Base-by-base conservation (phyloP, 768 basidiomycete species). In the Trametes cinnabarina region DNA sequence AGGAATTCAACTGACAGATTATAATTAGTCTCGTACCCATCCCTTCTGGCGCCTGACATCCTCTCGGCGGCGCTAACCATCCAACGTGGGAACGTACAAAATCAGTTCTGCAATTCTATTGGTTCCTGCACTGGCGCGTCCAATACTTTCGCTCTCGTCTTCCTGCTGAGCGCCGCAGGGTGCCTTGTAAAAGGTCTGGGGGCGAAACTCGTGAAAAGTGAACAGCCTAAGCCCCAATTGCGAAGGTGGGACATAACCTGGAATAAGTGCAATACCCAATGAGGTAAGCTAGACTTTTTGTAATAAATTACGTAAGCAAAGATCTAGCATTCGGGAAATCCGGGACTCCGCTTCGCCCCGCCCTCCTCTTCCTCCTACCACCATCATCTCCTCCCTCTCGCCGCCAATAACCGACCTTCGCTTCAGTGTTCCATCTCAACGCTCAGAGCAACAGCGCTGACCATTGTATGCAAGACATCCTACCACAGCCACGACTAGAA, bases 401-500 rank as follows among this genome's bases (percentile, higher is more conserved):
- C 17, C 40, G 26, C 40, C 25, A 20, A n/a, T 20, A 10, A 22
- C 35, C 48, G 14, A 19, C 34, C 35, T 26, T 39, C 37, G 15
- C 37, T 15, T 39, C 37, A 39, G 7, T 32, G 30, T 32, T 32
- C 7, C 30, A 32, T 32, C n/a, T 39, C 10, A 39, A 39, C 37
- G 17, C 37, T 14, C 37, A 15, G 14, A 39, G 5, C n/a, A 9
- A 43, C 14, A 23, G 19, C 6, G 28, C 47, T 14, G 14, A 30
- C 23, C 11, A 37, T 47, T 59, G 28, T 53, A 59, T 59, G 58
- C 58, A 59, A 53, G 40, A 48, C 41, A 22, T 34, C 47, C 30
- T 22, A 46, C 40, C 46, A 23, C 44, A 47, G 22, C 39, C 20
- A 12, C 47, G 22, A 35, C 40, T 14, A 19, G 58, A 59, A 20